Base-by-base conservation (phyloP, 2,329 filamentous ascomycete species). In the Xylariaceae sp. region DNA sequence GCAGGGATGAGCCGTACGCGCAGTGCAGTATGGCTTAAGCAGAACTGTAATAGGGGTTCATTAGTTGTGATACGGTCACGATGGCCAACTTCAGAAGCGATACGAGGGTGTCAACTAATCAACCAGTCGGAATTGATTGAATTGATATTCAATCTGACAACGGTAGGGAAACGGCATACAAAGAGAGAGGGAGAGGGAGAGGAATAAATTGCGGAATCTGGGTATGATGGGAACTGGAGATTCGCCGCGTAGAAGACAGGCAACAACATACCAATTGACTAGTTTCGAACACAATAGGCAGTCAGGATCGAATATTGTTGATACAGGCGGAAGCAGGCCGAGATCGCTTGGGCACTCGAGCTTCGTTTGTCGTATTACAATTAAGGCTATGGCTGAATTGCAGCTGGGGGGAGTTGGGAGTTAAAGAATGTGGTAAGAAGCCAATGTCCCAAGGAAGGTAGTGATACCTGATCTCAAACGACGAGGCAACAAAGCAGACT, bases 341-440 rank as follows among this genome's bases (percentile, higher is more conserved):
- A 58, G 47, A 21, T 53, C 48, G 16, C n/a, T 49, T 39, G 21
- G 44, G 34, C 42, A 52, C 51, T 48, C 48, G 47, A 51, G 53
- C 50, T 54, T 49, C 48, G 22, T 15, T 47, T 50, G 47, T 39
- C 51, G 42, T 55, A 60, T 60, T 60, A 60, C 53, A 49, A 60
- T 60, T 60, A 60, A 48, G 41, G 6, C 18, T 54, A 42, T 29
- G 46, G 32, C 21, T 37, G 49, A 29, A 30, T 42, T 9, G 48
- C 47, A 49, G 51, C 41, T 44, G 36, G 30, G 5, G 21, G 18
- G n/a, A 51, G n/a, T 29, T 45, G 13, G 45, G 34, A 47, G 37
- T 43, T 54, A 60, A 60, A 56, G 58, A 60, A 53, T 51, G 58
- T 60, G 56, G 51, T 45, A 58, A 53, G 55, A 51, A 56, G 50